Evolutionary conservation across 2,329 filamentous ascomycete species (phyloP).

Genomic region (Neopestalotiopsis clavispora): DNA sequence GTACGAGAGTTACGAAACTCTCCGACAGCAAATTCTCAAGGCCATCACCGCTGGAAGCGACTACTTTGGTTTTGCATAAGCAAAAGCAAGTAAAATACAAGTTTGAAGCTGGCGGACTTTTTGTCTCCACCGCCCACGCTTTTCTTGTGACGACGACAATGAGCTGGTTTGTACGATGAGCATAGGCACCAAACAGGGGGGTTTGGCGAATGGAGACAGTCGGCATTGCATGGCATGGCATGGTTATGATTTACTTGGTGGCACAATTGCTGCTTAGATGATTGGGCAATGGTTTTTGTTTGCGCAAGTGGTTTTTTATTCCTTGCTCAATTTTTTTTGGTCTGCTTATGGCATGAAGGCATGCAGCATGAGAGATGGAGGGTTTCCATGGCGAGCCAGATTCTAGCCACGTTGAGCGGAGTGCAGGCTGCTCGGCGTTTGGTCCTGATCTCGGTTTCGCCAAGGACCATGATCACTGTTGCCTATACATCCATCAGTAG

Average conservation of each 20-base stretch:
- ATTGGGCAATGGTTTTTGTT: background rate
- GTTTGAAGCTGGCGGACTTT: background rate
- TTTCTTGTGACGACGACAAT: constrained; percentile 13
- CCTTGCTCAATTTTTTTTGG: constrained; percentile 17
- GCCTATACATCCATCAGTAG: constrained; percentile 7
- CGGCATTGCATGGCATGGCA: constrained; percentile 13
- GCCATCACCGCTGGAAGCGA: constrained; percentile 98
- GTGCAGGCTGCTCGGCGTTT: constrained; percentile 33
- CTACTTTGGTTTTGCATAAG: constrained; percentile 94
- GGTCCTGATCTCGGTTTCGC: background rate
- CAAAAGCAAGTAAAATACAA: background rate
- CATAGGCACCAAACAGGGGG: constrained; percentile 11
- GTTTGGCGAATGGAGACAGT: constrained; percentile 16
- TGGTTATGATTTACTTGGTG: background rate
- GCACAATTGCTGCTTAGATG: background rate
- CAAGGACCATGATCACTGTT: background rate
- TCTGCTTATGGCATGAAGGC: constrained; percentile 8
- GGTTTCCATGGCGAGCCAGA: constrained; percentile 1
- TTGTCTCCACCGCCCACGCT: constrained; percentile 2
- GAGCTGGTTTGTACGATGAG: constrained; percentile 21
- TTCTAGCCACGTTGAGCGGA: constrained; percentile 23
- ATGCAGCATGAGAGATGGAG: constrained; percentile 4
- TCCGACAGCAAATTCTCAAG: constrained; percentile 87
- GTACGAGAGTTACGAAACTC: constrained; percentile 92
- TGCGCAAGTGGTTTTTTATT: background rate